A percentile compares a stretch with the other conserved stretches of the same genome.
Conservation (phyloP, 116 monocot species). For the Phalaenopsis hybrid region DNA sequence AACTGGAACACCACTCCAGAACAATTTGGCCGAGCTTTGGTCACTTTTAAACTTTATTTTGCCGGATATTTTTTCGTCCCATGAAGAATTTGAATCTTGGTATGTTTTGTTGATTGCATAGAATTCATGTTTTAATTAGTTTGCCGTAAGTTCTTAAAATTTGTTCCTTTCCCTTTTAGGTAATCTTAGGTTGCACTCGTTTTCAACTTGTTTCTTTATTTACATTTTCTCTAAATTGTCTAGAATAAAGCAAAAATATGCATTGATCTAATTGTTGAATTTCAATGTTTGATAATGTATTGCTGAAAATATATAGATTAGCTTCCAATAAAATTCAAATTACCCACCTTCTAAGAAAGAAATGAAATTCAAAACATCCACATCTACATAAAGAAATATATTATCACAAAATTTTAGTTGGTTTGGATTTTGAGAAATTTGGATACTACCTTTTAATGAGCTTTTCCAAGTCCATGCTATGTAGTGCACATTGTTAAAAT, state of each 20-base stretch:
- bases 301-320: neutral
- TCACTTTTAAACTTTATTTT: slow-evolving; percentile 90
- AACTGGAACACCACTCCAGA: slow-evolving; percentile 95
- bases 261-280: neutral
- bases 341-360: neutral
- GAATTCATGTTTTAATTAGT: neutral
- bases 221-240: neutral
- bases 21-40: slow-evolving; percentile 94
- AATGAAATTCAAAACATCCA: neutral
- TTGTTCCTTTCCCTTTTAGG: neutral
- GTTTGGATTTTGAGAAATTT: too few species aligned
- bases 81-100: slow-evolving; percentile 47
- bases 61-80: slow-evolving; percentile 89
- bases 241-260: neutral
- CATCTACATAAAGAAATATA: neutral
- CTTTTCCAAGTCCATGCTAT: too few species aligned
- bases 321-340: neutral
- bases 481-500: too few species aligned
- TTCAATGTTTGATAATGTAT: neutral
- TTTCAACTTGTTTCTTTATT: neutral
- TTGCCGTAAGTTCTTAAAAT: neutral
- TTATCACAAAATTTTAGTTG: too few species aligned
- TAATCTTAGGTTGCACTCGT: neutral
- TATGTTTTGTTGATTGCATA: neutral
- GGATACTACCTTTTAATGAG: too few species aligned